Base-by-base conservation (phyloP, 768 basidiomycete species). In the Leucocoprinus sp. region DNA sequence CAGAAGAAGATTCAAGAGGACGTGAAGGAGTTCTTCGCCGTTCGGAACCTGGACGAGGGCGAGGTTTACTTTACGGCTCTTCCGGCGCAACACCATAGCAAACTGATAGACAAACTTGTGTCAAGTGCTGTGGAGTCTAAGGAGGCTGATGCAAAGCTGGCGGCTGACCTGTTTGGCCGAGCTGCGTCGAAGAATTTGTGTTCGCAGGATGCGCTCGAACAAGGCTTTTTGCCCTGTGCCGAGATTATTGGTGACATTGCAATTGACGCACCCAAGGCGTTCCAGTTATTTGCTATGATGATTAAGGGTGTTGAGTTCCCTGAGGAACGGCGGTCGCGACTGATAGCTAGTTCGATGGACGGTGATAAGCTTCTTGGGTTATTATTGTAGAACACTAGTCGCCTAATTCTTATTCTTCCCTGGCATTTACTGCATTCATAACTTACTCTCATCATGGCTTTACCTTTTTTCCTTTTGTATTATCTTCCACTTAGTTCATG, bases 201-300 rank as follows among this genome's bases (percentile, higher is more conserved):
- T 52, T 69, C 78, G 1, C 40, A 70, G 3, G 74, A 72, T 3
- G 61, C 74, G 2, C 82, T 96, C 60, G 83, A 90, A 64, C 74
- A 82, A 48, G 89, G 90, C 11, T 80, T 95, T 60, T 58, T 58
- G 37, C 71, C 75, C 0, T 71, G 78, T 41, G 78, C 82, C 21
- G 88, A 91, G 63, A 64, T 82, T 45, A 72, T 98, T 55, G 90
- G 92, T 55, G 93, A 97, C 58, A 76, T 93, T 48, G 82, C 84
- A 23, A 82, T 93, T 54, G 93, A 98, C 60, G 86, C 85, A 37
- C 93, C 95, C 7, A 83, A 82, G 57, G 95, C 92, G 0, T 83
- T 84, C 67, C 61, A 72, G 34, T 76, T 82, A 48, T 80, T 90
- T 60, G 87, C 80, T 9, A 67, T 76, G 49, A 78, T 95, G 67